Base-by-base conservation (phyloP, 2,329 filamentous ascomycete genomes). In the Cadophora malorum region DNA sequence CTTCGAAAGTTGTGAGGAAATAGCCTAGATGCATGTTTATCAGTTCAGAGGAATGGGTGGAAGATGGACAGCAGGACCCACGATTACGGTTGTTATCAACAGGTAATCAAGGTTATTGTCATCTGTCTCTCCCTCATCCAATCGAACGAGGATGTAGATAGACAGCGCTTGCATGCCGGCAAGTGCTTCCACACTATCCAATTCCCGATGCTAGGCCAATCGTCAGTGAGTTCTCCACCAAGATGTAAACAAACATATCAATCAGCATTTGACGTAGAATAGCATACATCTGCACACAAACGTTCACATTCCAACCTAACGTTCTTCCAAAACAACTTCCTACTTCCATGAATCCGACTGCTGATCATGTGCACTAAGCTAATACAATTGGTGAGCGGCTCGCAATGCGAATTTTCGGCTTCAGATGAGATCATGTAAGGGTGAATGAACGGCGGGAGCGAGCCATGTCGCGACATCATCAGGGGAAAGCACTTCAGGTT, bases 301-400 rank as follows among this genome's bases (percentile, higher is more conserved):
- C 77, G 75, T 72, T 83, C 80, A 72, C 81, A 83, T 70, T 84
- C 82, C 28, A 76, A 55, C 28, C 74, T 70, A 25, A 83, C 80
- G 70, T 82, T 83, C 63, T 76, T 80, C 81, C 82, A 83, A 64
- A 83, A 81, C 25, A 83, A 66, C 64, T 79, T 82, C 63, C 78
- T 77, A 71, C 76, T 80, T 0, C 78, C 78, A 55, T 73, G 74
- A 1, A 75, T 64, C 3, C 73, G 72, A 49, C 73, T 74, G 9
- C 75, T 76, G 25, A 81, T 75, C 80, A 83, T 82, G 62, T 79
- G 76, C 31, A 81, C 68, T 47, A 83, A 69, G 66, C 75, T 80
- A n/a, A 81, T 77, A 67, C 81, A 83, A 61, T 81, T 82, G 6
- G 67, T 74, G 8, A 83, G 70, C 47, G 80, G 74, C 69, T 82